Evolutionary conservation across 768 basidiomycete species (phyloP), one percentile per base, ranked within the genome.

Genomic region (Kondoa malvinella): DNA sequence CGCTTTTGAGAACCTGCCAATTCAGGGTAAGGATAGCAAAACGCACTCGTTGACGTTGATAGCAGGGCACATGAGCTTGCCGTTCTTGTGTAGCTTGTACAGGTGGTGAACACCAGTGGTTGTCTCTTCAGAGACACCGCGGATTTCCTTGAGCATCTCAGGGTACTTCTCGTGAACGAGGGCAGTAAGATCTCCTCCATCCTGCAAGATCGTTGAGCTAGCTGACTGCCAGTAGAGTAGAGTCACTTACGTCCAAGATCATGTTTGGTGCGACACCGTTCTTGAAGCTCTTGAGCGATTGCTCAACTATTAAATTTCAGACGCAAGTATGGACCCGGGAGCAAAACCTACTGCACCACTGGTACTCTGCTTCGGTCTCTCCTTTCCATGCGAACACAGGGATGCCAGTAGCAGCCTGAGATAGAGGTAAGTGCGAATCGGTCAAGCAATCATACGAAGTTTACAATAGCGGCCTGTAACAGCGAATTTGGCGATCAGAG

Each of bases 331-430:
- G 0, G 25, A 16, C 1, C 14, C 57, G 32, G 34, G 25, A 66
- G 32, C 21, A n/a, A 2, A 2, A 27, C n/a, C 14, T n/a, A 63
- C 61, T 90, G 78, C 92, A 97, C 95, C 95, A 99, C 72, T 79
- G 76, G 80, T 96, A 97, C 78, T 99, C 95, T 79, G 96, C 95
- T 77, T 97, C 95, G 59, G 92, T 92, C 82, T 99, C 95, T 67
- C 95, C 95, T 81, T 99, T 99, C 95, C 95, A 99, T 56, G 95
- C 95, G 76, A 85, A 99, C 75, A 97, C 95, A 72, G 95, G 95
- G 67, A 97, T 89, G 73, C 94, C 94, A 69, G 95, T 97, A 21
- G 92, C 94, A 72, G 94, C 94, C 72, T n/a, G 57, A 17, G 30
- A 68, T 68, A 30, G 26, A 25, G 31, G 57, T 66, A 26, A 68